Evolutionary conservation across 2,329 filamentous ascomycete genomes (phyloP).

Genomic region (Diplodia seriata): DNA sequence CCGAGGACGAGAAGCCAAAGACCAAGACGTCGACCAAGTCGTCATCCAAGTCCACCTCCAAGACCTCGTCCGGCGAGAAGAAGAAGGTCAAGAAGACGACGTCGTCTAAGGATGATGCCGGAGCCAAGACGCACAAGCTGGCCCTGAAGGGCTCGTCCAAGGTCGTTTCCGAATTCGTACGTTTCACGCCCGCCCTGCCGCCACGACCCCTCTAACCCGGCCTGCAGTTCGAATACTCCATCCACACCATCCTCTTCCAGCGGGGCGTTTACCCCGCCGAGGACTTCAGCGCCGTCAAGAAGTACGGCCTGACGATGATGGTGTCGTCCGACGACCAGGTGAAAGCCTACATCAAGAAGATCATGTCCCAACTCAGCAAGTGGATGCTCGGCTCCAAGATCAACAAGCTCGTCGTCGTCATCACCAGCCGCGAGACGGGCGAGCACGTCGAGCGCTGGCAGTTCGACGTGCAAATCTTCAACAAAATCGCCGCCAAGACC

Average conservation of each 20-base stretch:
- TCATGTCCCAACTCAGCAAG: conserved; percentile 95
- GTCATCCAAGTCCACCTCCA: conserved; percentile 33
- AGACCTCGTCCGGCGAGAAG: conserved; percentile 25
- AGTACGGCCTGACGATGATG: conserved; percentile 99
- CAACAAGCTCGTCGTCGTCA: conserved; percentile 93
- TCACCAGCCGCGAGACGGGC: conserved; percentile 95
- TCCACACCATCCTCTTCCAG: conserved; percentile 97
- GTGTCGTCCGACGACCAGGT: conserved; percentile 96
- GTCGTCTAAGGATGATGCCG: conserved; percentile 60
- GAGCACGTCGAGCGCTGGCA: conserved; percentile 98
- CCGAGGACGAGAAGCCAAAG: conserved; percentile 26
- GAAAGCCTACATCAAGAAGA: conserved; percentile 98
- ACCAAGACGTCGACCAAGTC: conserved; percentile 32
- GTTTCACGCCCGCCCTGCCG: conserved; percentile 47
- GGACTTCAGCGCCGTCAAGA: conserved; percentile 97
- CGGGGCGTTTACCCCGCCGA: conserved; percentile 85
- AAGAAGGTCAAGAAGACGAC: conserved; percentile 33
- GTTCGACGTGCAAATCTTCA: conserved; percentile 73
- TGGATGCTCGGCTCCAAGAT: conserved; percentile 99
- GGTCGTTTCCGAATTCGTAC: conserved; percentile 91
- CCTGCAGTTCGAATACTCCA: conserved; percentile 89
- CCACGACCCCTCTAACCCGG: conserved; percentile 34
- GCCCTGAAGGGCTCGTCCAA: conserved; percentile 85
- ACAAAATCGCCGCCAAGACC: conserved; percentile 14
- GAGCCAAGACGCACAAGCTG: conserved; percentile 93